A percentile compares a stretch with the other conserved stretches of the same genome.
Evolutionary conservation across 495 filamentous ascomycete species (phyloP).

Genomic region (Xylaria intraflava): DNA sequence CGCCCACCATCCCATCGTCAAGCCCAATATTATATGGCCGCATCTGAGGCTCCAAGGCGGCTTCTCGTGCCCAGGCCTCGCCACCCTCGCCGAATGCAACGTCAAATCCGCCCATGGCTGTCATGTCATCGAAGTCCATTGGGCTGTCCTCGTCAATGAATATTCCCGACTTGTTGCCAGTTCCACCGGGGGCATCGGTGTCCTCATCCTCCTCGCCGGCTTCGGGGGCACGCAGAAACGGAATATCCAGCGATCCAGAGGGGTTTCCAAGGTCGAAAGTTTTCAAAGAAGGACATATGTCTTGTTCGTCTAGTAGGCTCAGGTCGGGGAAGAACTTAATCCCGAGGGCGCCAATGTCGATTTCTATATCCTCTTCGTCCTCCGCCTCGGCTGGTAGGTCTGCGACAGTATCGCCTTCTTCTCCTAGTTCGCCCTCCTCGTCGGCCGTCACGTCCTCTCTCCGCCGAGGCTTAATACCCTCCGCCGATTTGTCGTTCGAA

Average conservation of each 20-base stretch:
- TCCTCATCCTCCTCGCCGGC: conserved; percentile 54
- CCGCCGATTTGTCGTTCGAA: conserved; percentile 52
- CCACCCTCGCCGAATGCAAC: conserved; percentile 70
- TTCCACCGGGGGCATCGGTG: conserved; percentile 39
- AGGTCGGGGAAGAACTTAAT: conserved; percentile 85
- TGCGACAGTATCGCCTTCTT: conserved; percentile 32
- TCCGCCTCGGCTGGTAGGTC: conserved; percentile 38
- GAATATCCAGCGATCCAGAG: conserved; percentile 77
- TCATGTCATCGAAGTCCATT: conserved; percentile 77
- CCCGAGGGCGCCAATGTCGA: conserved; percentile 69
- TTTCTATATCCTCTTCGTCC: conserved; percentile 56
- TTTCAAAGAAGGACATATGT: conserved; percentile 93
- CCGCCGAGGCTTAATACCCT: conserved; percentile 33
- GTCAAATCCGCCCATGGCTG: conserved; percentile 67
- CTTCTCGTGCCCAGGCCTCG: conserved; percentile 64
- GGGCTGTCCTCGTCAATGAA: conserved; percentile 77
- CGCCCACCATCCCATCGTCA: conserved; percentile 46
- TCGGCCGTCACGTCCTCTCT: conserved; percentile 38
- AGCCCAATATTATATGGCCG: conserved; percentile 51
- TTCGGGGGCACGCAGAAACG: conserved; percentile 84
- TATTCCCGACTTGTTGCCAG: conserved; percentile 67
- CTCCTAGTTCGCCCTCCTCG: conserved; percentile 44
- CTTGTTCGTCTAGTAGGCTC: conserved; percentile 66
- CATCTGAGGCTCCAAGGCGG: conserved; percentile 57
- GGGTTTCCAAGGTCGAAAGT: conserved; percentile 83